Evolutionary conservation across 2,329 filamentous ascomycete species (phyloP), one percentile per base, ranked within the genome.

Genomic region (Arthroderma uncinatum): DNA sequence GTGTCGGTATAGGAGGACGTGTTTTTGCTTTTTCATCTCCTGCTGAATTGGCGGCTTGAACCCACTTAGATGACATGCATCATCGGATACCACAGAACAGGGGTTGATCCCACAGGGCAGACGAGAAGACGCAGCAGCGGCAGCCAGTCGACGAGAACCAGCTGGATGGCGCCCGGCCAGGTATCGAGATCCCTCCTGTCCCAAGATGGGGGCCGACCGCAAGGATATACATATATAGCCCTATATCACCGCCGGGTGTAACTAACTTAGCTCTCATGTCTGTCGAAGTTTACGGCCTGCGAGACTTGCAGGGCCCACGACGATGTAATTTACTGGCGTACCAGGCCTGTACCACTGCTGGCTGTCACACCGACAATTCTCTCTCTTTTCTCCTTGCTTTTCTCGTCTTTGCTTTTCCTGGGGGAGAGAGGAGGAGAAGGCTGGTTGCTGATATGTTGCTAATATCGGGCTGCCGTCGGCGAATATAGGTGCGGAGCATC

Each of bases 31-130:
- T 50, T 50, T 50, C 25, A 50, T 50, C 47, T 33, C 25, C 47
- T 50, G 47, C 47, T 50, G 47, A 50, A 50, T 50, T 50, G 47
- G 47, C 47, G 47, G 47, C 47, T 30, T 50, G 47, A 50, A 50
- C 25, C 47, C 47, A 50, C 47, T 50, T 50, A 50, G 33, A 50
- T 50, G 47, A 50, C 47, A 50, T 50, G 47, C 47, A 50, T 50
- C 47, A 50, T 50, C 47, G 47, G 47, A 30, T 50, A 50, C 47
- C 47, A 30, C 47, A 50, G 25, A 30, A 19, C 47, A 50, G 47
- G 47, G 47, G 47, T 30, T 50, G 47, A 50, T 50, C 47, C 47
- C 47, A 25, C 47, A 50, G 47, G 25, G 47, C 47, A 50, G 47
- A 50, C 47, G 28, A 50, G 47, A 33, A 21, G 40, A 47, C 40